phyloP scores from a whole-genome alignment of 805 yeast species.

The Metschnikowia dekortorum region DNA sequence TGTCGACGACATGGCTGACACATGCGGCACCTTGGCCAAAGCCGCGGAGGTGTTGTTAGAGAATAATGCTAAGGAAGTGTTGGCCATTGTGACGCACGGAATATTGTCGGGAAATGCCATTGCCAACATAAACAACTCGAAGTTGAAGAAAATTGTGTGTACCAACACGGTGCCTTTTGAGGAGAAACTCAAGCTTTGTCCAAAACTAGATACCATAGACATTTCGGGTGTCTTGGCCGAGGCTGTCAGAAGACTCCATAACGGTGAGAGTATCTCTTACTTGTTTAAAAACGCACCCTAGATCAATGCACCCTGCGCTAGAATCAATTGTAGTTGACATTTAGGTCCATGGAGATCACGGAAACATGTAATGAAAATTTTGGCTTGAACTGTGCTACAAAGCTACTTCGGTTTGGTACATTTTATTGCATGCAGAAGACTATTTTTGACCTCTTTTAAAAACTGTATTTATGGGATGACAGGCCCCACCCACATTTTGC shows the following conservation, averaged over 20 bases:
- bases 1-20: constrained; percentile 88
- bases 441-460: too few relatives aligned
- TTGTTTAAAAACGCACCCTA: constrained; percentile 65
- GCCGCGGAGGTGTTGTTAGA: constrained; percentile 73
- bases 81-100: constrained; percentile 83
- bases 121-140: constrained; percentile 63
- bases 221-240: constrained; percentile 73
- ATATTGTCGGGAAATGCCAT: constrained; percentile 72
- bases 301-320: not conserved
- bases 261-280: constrained; percentile 82
- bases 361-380: too few relatives aligned
- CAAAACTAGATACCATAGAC: constrained; percentile 65
- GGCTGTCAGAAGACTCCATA: constrained; percentile 78
- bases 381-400: too few relatives aligned
- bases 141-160: constrained; percentile 65
- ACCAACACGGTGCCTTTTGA: constrained; percentile 79
- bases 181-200: constrained; percentile 53
- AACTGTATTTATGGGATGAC: too few relatives aligned
- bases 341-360: not conserved
- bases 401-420: too few relatives aligned
- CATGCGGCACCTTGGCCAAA: constrained; percentile 81
- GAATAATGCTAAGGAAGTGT: constrained; percentile 65
- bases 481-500: too few relatives aligned
- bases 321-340: not conserved
- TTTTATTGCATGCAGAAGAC: too few relatives aligned